Base-by-base conservation (phyloP, 2,329 filamentous ascomycete genomes). In the Fusarium mexicanum region DNA sequence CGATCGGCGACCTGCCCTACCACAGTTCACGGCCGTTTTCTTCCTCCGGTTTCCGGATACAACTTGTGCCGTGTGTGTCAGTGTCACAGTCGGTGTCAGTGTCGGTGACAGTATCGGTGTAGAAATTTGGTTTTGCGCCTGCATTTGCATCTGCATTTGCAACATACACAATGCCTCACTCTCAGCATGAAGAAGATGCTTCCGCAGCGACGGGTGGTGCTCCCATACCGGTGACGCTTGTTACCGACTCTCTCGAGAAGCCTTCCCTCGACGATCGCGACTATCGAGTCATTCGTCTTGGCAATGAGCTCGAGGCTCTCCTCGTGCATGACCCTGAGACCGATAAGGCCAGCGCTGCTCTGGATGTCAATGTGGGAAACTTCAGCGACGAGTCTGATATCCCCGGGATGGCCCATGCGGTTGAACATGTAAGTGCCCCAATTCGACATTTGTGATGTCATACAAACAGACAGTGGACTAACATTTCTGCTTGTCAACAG, bases 341-440 rank as follows among this genome's bases (percentile, higher is more conserved):
- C 13, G 96, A 99, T 87, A 98, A 98, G 88, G 95, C 96, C 73
- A 97, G 95, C 79, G 96, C 96, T 16, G 93, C 96, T 58, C 91
- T 98, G 80, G 96, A 98, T 81, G 95, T 98, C 80, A 95, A 97
- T 82, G 96, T 98, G 41, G 96, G 96, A 71, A 97, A 94, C 83
- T 98, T 98, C 85, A 97, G 94, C 80, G 96, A 99, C 80, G 91
- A 93, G 74, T 90, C 93, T 74, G 93, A 95, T 77, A 95, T 98
- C 90, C 95, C 94, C 20, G 95, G 96, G 68, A 95, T 97, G 90
- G 96, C 96, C 60, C 96, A 98, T 85, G 95, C 95, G 12, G 94
- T 98, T 62, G 96, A 98, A 86, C 96, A 98, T 88, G 89, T 91
- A 85, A 82, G 84, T 66, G 67, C 29, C 61, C 47, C 58, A 38